Conservation (phyloP, 495 filamentous ascomycete genomes). For the Hypoxylon intermedium region DNA sequence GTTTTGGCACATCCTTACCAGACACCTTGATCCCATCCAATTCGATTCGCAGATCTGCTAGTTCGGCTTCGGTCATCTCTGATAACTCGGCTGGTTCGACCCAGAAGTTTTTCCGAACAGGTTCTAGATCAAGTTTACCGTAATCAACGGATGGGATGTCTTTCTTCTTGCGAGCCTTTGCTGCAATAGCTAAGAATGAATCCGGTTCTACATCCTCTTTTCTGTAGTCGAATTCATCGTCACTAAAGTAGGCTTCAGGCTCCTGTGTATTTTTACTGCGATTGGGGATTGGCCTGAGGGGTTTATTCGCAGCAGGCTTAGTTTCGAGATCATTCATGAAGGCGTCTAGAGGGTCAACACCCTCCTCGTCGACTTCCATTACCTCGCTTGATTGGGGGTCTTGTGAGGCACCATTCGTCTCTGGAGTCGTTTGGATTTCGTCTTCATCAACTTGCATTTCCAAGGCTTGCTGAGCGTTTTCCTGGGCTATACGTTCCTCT, state of each 20-base stretch:
- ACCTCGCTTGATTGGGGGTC: constrained; percentile 43
- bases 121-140: constrained; percentile 79
- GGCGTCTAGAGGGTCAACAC: constrained; percentile 90
- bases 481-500: constrained; percentile 56
- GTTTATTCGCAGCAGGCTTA: constrained; percentile 44
- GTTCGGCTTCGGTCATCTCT: constrained; percentile 85
- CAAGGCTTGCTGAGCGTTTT: constrained; percentile 61
- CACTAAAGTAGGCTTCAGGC: constrained; percentile 84
- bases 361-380: constrained; percentile 65
- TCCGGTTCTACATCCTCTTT: constrained; percentile 81
- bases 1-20: constrained; percentile 86
- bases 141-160: constrained; percentile 89
- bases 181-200: constrained; percentile 80
- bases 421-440: constrained; percentile 44
- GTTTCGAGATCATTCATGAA: constrained; percentile 84
- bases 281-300: constrained; percentile 20
- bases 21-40: constrained; percentile 93
- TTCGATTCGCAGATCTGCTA: constrained; percentile 80
- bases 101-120: constrained; percentile 93
- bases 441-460: constrained; percentile 51
- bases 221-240: constrained; percentile 78
- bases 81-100: constrained; percentile 83
- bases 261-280: constrained; percentile 60
- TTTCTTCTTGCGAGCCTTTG: constrained; percentile 90
- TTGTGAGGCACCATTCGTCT: constrained; percentile 33